Evolutionary conservation across 306 rosid genomes (phyloP), one percentile per base, ranked within the genome.

Genomic region (Prunus armeniaca): DNA sequence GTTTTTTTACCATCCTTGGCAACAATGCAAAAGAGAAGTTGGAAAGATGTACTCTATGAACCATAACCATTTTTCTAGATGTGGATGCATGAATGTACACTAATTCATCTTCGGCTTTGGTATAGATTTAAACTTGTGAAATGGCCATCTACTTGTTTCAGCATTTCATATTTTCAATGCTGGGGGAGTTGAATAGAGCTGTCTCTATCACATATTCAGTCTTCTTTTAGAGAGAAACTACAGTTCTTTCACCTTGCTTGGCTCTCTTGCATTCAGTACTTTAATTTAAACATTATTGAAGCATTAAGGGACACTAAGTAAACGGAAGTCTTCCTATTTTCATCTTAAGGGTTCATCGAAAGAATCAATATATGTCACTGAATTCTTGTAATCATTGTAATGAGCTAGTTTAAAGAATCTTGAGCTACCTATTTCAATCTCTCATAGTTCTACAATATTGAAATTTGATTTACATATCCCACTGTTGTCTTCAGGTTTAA

Each of bases 401-500:
- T 52, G 63, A 25, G 2, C 9, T 27, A 50, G 60, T 69, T 27
- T 28, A 3, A 19, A 54, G 6, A 28, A 38, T 49, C 34, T 22
- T 61, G 19, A 34, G 15, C 17, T 34, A 56, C 50, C 55, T 24
- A 2, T 50, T 24, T 3, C 19, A 46, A 24, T 67, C 22, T 41
- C 65, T 60, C n/a, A 2, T 12, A 19, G 52, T 80, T 79, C 50
- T 66, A 28, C 52, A 20, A 61, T 30, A 41, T 60, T 75, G 12
- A 63, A 62, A 19, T 74, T 55, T 74, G 56, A 72, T 74, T 57
- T 71, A 71, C 74, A 43, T 43, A 56, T 49, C 63, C 2, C 62
- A 76, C 25, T 76, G 76, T 76, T 78, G 80, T 73, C 14, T 80
- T 67, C 90, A 95, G 99, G 99, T 95, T 95, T 84, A 92, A 95